A percentile compares a stretch with the other conserved stretches of the same genome.
These are phyloP conservation scores for Volvox africanus DNA, from an alignment of 139 green algal species.

Conservation along the genomic window DNA sequence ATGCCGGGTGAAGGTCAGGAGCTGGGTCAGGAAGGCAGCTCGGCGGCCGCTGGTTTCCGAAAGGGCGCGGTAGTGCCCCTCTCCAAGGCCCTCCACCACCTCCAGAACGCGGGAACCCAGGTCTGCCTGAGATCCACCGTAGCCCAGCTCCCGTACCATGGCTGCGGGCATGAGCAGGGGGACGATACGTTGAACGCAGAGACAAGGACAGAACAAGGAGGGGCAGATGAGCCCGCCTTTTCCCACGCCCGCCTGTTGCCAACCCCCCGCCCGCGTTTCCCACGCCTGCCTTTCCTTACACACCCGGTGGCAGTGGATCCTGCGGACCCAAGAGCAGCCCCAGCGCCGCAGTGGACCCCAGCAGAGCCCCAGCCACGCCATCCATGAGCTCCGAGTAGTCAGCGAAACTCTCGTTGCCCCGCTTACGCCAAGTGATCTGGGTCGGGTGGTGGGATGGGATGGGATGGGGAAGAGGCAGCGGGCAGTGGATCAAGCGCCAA, in stretches of 20 bases:
- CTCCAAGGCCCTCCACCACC: constrained; percentile 68
- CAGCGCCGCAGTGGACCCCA: constrained; percentile 44
- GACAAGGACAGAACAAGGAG: neutral
- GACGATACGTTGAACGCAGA: neutral
- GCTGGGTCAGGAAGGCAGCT: constrained; percentile 33
- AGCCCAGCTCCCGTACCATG: constrained; percentile 64
- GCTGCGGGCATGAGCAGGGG: neutral
- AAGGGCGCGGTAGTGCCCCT: constrained; percentile 64
- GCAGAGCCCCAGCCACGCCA: constrained; percentile 60
- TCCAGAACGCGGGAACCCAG: constrained; percentile 76
- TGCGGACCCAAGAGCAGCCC: constrained; percentile 61
- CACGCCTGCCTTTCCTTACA: neutral
- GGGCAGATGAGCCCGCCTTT: no score
- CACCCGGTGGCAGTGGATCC: constrained; percentile 45
- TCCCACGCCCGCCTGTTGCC: no score
- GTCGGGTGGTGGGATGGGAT: neutral
- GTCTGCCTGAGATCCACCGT: constrained; percentile 73
- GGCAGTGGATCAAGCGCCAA: no score
- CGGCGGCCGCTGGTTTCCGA: constrained; percentile 4
- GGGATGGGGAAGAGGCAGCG: neutral
- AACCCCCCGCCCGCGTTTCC: no score
- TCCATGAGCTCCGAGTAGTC: constrained; percentile 69
- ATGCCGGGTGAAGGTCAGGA: constrained; percentile 77
- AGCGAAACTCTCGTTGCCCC: constrained; percentile 63
- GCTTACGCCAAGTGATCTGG: constrained; percentile 65